Conservation (phyloP, 2,329 filamentous ascomycete genomes). For the Pyrenophora seminiperda region DNA sequence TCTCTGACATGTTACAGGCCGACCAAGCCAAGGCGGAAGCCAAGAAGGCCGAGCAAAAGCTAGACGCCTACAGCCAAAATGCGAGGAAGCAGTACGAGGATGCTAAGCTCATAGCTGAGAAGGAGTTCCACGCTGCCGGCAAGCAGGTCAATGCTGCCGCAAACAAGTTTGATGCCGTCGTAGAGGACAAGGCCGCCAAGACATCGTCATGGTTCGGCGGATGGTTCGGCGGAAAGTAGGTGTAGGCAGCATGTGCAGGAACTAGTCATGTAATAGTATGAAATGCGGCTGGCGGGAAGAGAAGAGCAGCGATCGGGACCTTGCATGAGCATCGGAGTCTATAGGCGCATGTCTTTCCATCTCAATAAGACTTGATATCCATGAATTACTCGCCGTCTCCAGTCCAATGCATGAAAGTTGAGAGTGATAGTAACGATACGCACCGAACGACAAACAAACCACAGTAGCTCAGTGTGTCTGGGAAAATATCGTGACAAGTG, state of each 20-base stretch:
- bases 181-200: conserved; percentile 77
- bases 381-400: background rate
- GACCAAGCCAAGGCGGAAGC: conserved; percentile 56
- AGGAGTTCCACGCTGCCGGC: conserved; percentile 47
- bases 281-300: conserved; percentile 2
- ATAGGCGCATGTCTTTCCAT: conserved; percentile 22
- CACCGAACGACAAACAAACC: too few relatives aligned
- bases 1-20: conserved; percentile 38
- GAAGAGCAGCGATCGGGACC: conserved; percentile 1
- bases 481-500: background rate
- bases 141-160: conserved; percentile 60
- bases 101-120: conserved; percentile 63
- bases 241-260: background rate
- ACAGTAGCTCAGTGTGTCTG: background rate
- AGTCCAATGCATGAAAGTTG: too few relatives aligned
- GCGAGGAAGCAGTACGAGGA: conserved; percentile 67
- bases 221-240: conserved; percentile 77
- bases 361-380: conserved; percentile 21
- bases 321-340: conserved; percentile 38
- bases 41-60: conserved; percentile 66
- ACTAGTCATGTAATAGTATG: conserved; percentile 6
- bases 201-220: conserved; percentile 82
- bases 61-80: conserved; percentile 58
- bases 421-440: too few relatives aligned
- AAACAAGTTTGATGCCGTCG: conserved; percentile 80